Conservation (phyloP, 768 basidiomycete genomes). For the Pisolithus sp. region DNA sequence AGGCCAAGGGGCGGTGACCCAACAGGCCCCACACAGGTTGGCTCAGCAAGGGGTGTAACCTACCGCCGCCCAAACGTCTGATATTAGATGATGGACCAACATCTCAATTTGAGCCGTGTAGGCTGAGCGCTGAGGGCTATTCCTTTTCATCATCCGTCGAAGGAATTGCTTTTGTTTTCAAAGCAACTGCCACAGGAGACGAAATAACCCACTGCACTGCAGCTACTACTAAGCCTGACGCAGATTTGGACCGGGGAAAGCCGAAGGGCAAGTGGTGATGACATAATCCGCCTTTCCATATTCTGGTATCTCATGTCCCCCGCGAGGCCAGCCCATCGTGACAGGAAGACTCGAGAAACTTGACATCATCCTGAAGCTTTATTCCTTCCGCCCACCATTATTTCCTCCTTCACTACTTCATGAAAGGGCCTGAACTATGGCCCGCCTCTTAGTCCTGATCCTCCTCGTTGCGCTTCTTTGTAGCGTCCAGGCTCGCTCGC, state of each 20-base stretch:
- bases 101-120: too few relatives aligned
- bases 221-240: too few relatives aligned
- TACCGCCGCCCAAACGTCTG: too few relatives aligned
- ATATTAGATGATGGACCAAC: too few relatives aligned
- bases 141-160: too few relatives aligned
- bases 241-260: too few relatives aligned
- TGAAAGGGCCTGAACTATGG: slow-evolving; percentile 13
- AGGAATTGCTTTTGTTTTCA: too few relatives aligned
- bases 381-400: neutral
- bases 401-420: neutral
- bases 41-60: neutral
- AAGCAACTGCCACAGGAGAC: too few relatives aligned
- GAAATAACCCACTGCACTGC: too few relatives aligned
- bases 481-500: slow-evolving; percentile 5
- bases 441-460: neutral
- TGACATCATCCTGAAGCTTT: neutral
- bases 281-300: neutral
- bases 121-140: too few relatives aligned
- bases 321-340: neutral
- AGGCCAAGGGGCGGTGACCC: neutral
- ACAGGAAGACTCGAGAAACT: neutral
- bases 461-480: slow-evolving; percentile 4
- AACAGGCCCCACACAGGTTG: neutral
- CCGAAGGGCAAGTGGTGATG: too few relatives aligned
- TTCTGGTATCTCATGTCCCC: neutral